Evolutionary conservation across 768 basidiomycete genomes (phyloP).

Genomic region (Auriscalpium microsporum): DNA sequence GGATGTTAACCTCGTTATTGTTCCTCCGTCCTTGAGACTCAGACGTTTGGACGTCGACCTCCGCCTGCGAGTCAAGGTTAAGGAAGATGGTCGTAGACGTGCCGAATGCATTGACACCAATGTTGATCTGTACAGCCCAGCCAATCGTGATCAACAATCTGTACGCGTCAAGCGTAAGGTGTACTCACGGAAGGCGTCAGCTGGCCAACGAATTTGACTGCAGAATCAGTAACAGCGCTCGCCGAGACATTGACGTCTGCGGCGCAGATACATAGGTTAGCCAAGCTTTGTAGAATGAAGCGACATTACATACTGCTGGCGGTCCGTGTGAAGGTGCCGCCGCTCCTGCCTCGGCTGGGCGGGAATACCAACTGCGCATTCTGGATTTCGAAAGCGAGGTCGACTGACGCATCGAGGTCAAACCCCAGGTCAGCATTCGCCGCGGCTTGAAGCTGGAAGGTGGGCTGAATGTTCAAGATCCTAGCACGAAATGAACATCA

Average conservation of each 20-base stretch:
- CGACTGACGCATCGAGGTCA: constrained; percentile 32
- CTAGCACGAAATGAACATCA: constrained; percentile 15
- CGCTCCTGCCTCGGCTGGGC: constrained; percentile 19
- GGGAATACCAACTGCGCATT: constrained; percentile 39
- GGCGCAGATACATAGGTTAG: not conserved
- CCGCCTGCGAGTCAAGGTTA: constrained; percentile 26
- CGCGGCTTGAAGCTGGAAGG: constrained; percentile 33
- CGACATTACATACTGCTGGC: constrained; percentile 35
- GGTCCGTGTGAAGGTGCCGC: constrained; percentile 24
- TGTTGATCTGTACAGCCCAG: constrained; percentile 22
- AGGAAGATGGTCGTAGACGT: constrained; percentile 34
- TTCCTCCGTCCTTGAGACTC: not conserved
- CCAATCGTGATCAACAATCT: not conserved
- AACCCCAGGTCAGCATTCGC: constrained; percentile 23
- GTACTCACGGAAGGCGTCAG: no score
- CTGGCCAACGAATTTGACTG: no score
- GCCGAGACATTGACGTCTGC: not conserved
- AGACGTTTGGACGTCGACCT: constrained; percentile 15
- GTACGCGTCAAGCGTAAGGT: no score
- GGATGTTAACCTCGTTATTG: not conserved
- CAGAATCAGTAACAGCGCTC: not conserved
- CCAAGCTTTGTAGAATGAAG: not conserved
- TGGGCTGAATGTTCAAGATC: constrained; percentile 38
- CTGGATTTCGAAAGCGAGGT: constrained; percentile 33
- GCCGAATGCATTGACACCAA: constrained; percentile 36